Evolutionary conservation across 106 monocot genomes (phyloP).

Genomic region (Agapanthus africanus): DNA sequence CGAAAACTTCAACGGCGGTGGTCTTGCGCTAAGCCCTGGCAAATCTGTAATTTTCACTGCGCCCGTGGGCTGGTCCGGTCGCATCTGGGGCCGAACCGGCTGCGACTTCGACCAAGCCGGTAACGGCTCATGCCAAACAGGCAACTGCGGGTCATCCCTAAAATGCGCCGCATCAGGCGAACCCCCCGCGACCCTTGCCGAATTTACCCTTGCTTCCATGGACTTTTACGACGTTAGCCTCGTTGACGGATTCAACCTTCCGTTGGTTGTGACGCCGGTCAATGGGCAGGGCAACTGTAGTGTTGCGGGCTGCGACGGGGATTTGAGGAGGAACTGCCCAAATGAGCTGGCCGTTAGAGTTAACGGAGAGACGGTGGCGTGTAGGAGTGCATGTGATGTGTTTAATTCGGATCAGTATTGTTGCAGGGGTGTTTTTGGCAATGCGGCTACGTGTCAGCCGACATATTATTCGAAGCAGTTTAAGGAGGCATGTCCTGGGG

Average conservation of each 20-base stretch:
- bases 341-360: constrained; percentile 49
- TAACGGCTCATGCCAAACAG: constrained; percentile 72
- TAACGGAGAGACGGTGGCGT: constrained; percentile 46
- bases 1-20: constrained; percentile 57
- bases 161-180: constrained; percentile 59
- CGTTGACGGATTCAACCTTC: constrained; percentile 93
- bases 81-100: constrained; percentile 87
- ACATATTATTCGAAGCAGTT: constrained; percentile 77
- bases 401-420: constrained; percentile 82
- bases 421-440: constrained; percentile 57
- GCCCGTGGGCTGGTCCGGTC: constrained; percentile 70
- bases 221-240: constrained; percentile 94
- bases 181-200: constrained; percentile 65
- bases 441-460: constrained; percentile 53
- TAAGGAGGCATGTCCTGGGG: constrained; percentile 61
- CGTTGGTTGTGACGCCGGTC: constrained; percentile 56
- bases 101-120: constrained; percentile 57
- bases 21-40: constrained; percentile 50
- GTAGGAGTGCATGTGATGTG: constrained; percentile 81
- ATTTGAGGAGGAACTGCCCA: constrained; percentile 55
- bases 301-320: constrained; percentile 62
- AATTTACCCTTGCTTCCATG: constrained; percentile 59
- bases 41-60: constrained; percentile 60
- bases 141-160: constrained; percentile 47
- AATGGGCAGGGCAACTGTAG: constrained; percentile 49